phyloP scores from a whole-genome alignment of 2,329 filamentous ascomycete species.

The Verticillium tricorpus region DNA sequence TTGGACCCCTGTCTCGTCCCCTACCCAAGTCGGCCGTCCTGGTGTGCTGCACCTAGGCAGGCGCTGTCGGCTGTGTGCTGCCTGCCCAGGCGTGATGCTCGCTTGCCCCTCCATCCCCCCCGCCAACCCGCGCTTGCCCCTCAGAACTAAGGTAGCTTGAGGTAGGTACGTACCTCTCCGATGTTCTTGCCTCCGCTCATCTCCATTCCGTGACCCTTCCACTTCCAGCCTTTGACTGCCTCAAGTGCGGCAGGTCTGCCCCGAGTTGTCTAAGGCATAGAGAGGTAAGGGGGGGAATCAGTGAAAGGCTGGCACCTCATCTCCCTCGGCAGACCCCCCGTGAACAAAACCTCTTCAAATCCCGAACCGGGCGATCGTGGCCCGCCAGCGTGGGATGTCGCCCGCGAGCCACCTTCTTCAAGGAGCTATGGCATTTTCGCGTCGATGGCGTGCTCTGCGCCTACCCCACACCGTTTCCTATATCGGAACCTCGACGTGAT shows the following conservation, averaged over 20 bases:
- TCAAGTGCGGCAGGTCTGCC: too few species aligned
- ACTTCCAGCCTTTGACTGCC: not conserved
- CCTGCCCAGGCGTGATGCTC: not conserved
- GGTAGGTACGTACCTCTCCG: not conserved
- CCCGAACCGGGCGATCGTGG: not conserved
- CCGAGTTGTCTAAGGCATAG: too few species aligned
- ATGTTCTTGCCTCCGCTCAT: not conserved
- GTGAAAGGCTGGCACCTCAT: too few species aligned
- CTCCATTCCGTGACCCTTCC: too few species aligned
- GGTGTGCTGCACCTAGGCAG: not conserved
- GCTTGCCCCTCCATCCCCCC: not conserved
- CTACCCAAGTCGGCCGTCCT: too few species aligned
- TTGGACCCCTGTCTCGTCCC: not conserved
- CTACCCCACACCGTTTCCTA: slow-evolving; percentile 23
- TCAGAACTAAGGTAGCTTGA: too few species aligned
- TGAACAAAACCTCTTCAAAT: not conserved
- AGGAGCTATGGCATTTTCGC: slow-evolving; percentile 14
- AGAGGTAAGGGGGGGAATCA: too few species aligned
- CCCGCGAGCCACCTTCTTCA: not conserved
- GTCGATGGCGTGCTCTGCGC: slow-evolving; percentile 27
- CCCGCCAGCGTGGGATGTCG: not conserved
- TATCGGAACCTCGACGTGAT: slow-evolving; percentile 12
- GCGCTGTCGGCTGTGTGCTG: too few species aligned
- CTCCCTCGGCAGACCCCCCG: too few species aligned
- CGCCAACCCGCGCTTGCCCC: not conserved